Conservation (phyloP, 148 eudicot species). For the Simmondsia chinensis region DNA sequence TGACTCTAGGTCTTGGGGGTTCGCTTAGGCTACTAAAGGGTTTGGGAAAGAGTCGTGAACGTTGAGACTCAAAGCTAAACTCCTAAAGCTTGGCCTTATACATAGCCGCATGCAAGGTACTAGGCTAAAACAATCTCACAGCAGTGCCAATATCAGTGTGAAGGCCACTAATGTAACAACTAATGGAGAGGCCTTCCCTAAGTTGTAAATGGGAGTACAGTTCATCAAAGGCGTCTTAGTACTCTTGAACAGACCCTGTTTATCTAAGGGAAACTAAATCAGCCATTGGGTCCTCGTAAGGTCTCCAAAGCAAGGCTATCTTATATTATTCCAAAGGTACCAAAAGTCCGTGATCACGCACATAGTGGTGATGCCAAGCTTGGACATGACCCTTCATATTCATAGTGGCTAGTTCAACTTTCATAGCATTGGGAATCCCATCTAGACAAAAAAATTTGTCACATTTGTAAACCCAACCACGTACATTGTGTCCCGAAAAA, state of each 20-base stretch:
- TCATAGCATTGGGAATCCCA: background rate
- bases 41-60: too few relatives aligned
- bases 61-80: too few relatives aligned
- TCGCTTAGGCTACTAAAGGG: too few relatives aligned
- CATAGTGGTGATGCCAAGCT: background rate
- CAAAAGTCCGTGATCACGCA: background rate
- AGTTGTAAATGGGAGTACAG: too few relatives aligned
- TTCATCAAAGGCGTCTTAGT: background rate
- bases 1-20: too few relatives aligned
- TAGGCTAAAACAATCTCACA: too few relatives aligned
- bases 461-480: background rate
- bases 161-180: background rate
- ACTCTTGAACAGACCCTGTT: background rate
- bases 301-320: background rate
- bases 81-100: too few relatives aligned
- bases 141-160: too few relatives aligned
- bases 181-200: too few relatives aligned
- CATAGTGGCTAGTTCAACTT: conserved; percentile 1
- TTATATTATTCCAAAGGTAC: background rate
- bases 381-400: conserved; percentile 1
- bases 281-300: background rate
- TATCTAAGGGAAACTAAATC: background rate
- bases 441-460: background rate
- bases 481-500: too few relatives aligned
- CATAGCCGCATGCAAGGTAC: too few relatives aligned